Evolutionary conservation across 495 filamentous ascomycete genomes (phyloP).

Genomic region (Aspergillus funiculosus): DNA sequence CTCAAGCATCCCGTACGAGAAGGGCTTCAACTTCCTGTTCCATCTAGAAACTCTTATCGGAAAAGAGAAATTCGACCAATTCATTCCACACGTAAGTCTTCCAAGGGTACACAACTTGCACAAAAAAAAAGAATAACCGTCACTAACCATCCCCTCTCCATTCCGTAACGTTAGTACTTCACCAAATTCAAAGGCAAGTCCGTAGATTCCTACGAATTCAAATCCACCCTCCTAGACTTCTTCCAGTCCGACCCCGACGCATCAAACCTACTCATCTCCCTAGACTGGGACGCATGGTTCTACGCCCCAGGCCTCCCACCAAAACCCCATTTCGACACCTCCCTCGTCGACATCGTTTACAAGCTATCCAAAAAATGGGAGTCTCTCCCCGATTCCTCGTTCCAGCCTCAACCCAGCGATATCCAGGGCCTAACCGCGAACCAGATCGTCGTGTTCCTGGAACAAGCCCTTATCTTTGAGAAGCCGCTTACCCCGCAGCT

Average conservation of each 20-base stretch:
- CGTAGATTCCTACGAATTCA: constrained; percentile 90
- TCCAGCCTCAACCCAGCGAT: constrained; percentile 62
- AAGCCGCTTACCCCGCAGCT: constrained; percentile 54
- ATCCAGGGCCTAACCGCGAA: constrained; percentile 69
- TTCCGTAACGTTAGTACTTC: constrained; percentile 85
- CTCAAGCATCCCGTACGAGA: constrained; percentile 70
- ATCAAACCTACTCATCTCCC: constrained; percentile 56
- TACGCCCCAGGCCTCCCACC: constrained; percentile 79
- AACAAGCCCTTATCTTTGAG: constrained; percentile 61
- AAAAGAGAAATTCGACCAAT: constrained; percentile 81
- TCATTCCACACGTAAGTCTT: constrained; percentile 70
- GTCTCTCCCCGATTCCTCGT: constrained; percentile 40
- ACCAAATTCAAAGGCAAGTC: constrained; percentile 72
- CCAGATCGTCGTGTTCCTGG: constrained; percentile 86
- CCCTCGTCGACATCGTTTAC: constrained; percentile 80
- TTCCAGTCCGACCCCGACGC: constrained; percentile 63
- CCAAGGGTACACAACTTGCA: no score
- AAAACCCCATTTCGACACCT: constrained; percentile 85
- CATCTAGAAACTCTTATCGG: constrained; percentile 79
- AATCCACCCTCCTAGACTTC: constrained; percentile 76
- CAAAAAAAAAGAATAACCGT: no score
- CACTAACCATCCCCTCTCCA: no score
- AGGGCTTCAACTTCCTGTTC: constrained; percentile 75
- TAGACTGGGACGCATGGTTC: constrained; percentile 89
- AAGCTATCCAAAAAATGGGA: constrained; percentile 76